A percentile compares a stretch with the other conserved stretches of the same genome.
These are phyloP conservation scores for Gremmenia infestans DNA, from an alignment of 2,329 filamentous ascomycete species.

Conservation along the genomic window DNA sequence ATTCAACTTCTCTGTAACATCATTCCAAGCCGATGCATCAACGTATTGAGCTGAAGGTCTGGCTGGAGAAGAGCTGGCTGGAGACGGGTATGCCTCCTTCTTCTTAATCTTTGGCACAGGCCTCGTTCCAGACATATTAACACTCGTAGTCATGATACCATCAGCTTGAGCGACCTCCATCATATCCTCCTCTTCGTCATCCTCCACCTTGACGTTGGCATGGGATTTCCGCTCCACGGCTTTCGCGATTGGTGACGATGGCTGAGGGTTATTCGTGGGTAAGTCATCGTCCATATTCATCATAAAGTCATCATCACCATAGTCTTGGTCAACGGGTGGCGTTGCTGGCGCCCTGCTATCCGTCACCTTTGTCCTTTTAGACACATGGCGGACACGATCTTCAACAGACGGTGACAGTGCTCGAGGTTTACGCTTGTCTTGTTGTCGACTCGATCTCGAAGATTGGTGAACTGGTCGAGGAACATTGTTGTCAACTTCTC, in stretches of 20 bases:
- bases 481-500: constrained; percentile 78
- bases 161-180: constrained; percentile 81
- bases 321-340: constrained; percentile 42
- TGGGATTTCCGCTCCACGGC: constrained; percentile 66
- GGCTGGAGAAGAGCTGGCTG: constrained; percentile 70
- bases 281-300: constrained; percentile 57
- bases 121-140: constrained; percentile 81
- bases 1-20: constrained; percentile 80
- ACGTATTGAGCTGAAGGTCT: constrained; percentile 55
- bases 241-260: constrained; percentile 81
- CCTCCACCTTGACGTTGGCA: constrained; percentile 53
- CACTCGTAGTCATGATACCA: constrained; percentile 62
- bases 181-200: constrained; percentile 71
- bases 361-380: constrained; percentile 54
- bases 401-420: constrained; percentile 69
- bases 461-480: constrained; percentile 55
- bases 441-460: constrained; percentile 64
- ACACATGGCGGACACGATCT: constrained; percentile 42
- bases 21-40: constrained; percentile 83
- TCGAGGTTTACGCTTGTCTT: constrained; percentile 72
- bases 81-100: constrained; percentile 60
- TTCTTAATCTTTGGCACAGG: constrained; percentile 68
- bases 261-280: constrained; percentile 81
- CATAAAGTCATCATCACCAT: constrained; percentile 53
- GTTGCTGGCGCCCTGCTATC: constrained; percentile 45